Conservation (phyloP, 495 filamentous ascomycete genomes). For the Penicillium taxi region DNA sequence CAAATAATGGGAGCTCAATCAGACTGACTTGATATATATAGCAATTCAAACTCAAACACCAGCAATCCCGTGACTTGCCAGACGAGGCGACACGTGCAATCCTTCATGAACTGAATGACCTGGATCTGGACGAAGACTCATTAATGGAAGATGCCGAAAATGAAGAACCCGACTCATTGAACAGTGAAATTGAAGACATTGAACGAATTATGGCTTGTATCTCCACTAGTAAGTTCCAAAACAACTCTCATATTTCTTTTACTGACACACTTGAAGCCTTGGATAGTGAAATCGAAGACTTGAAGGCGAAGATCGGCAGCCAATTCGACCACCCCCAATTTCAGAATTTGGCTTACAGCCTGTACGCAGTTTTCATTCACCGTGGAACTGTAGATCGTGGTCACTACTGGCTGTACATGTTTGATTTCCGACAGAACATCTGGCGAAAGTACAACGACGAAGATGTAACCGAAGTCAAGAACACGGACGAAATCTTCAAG, state of each 20-base stretch:
- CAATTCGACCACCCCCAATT: constrained; percentile 53
- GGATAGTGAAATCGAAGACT: constrained; percentile 41
- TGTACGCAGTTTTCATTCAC: constrained; percentile 91
- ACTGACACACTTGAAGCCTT: constrained; percentile 23
- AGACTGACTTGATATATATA: too few relatives aligned
- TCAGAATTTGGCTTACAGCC: constrained; percentile 65
- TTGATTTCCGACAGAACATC: constrained; percentile 68
- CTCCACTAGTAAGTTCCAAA: too few relatives aligned
- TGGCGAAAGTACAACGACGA: constrained; percentile 97
- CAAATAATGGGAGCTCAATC: too few relatives aligned
- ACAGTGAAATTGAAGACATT: too few relatives aligned
- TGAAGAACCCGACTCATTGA: too few relatives aligned
- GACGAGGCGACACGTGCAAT: too few relatives aligned
- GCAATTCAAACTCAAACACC: too few relatives aligned
- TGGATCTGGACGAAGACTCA: too few relatives aligned
- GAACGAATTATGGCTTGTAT: too few relatives aligned
- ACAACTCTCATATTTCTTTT: not conserved
- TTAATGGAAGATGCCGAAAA: too few relatives aligned
- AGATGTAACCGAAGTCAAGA: constrained; percentile 60
- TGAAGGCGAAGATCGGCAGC: constrained; percentile 44
- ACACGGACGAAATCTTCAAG: constrained; percentile 57
- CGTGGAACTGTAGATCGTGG: constrained; percentile 62
- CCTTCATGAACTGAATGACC: too few relatives aligned
- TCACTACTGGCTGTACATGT: constrained; percentile 97
- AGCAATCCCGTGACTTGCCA: too few relatives aligned